These are phyloP conservation scores for Abelmoschus esculentus DNA, from an alignment of 345 rosid species.

Conservation along the genomic window DNA sequence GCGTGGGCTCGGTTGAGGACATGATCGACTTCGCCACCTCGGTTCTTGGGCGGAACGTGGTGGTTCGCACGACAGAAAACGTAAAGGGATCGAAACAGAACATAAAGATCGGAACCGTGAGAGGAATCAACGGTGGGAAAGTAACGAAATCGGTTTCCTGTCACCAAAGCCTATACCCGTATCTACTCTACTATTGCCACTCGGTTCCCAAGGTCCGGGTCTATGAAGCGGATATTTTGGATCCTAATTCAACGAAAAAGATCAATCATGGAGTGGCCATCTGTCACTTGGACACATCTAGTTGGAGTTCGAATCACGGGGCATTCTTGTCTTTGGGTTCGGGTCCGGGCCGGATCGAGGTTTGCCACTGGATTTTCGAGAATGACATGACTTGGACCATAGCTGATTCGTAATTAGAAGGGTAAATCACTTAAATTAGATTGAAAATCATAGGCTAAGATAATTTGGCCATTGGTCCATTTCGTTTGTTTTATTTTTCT, in stretches of 20 bases:
- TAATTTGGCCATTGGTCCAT: too few species aligned
- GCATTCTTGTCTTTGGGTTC: too few species aligned
- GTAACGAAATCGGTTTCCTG: slow-evolving; percentile 74
- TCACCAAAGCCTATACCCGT: slow-evolving; percentile 79
- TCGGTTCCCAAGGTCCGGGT: slow-evolving; percentile 84
- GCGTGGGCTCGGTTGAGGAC: slow-evolving; percentile 80
- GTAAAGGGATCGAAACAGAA: slow-evolving; percentile 41
- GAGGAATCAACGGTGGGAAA: slow-evolving; percentile 32
- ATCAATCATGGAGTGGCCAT: too few species aligned
- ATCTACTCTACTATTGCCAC: slow-evolving; percentile 74
- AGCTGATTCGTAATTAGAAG: too few species aligned
- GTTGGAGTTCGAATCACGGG: too few species aligned
- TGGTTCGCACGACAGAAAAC: slow-evolving; percentile 52
- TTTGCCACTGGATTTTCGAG: too few species aligned
- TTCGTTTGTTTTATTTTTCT: too few species aligned
- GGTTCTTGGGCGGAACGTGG: slow-evolving; percentile 49
- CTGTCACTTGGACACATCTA: too few species aligned
- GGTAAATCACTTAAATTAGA: too few species aligned
- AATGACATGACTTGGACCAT: too few species aligned
- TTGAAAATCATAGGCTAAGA: too few species aligned
- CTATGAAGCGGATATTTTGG: slow-evolving; percentile 62
- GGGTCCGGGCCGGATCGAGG: too few species aligned
- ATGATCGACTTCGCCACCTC: slow-evolving; percentile 80
- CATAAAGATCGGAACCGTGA: slow-evolving; percentile 17
- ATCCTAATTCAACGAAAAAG: slow-evolving; percentile 15